Evolutionary conservation across 768 basidiomycete genomes (phyloP).

Genomic region (Leccinum subtestaceum): DNA sequence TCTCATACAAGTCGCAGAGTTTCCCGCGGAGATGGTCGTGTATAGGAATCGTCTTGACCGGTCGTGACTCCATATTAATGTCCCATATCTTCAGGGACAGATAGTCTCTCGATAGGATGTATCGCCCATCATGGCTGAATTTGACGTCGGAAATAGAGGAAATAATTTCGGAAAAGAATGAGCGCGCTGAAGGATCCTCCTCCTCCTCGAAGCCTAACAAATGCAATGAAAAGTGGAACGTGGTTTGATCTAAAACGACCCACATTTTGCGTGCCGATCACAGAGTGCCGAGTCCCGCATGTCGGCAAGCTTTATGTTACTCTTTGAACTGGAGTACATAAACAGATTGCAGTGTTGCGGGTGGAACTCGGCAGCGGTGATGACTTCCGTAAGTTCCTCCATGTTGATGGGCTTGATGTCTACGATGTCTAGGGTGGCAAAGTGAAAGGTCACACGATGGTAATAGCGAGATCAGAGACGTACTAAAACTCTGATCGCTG

Average conservation of each 20-base stretch:
- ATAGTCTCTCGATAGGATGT: slow-evolving; percentile 96
- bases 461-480: slow-evolving; percentile 34
- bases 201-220: slow-evolving; percentile 93
- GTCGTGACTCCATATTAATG: slow-evolving; percentile 96
- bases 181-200: slow-evolving; percentile 94
- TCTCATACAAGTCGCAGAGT: slow-evolving; percentile 98
- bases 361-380: slow-evolving; percentile 99
- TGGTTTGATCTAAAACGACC: slow-evolving; percentile 29
- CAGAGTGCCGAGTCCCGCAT: slow-evolving; percentile 98
- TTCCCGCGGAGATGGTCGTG: slow-evolving; percentile 97
- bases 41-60: slow-evolving; percentile 96
- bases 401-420: slow-evolving; percentile 99
- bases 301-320: slow-evolving; percentile 98
- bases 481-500: slow-evolving; percentile 98
- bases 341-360: slow-evolving; percentile 96
- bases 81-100: slow-evolving; percentile 99
- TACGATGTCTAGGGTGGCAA: slow-evolving; percentile 75
- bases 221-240: slow-evolving; percentile 11
- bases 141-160: slow-evolving; percentile 99
- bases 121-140: slow-evolving; percentile 96
- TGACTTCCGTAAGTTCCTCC: slow-evolving; percentile 99
- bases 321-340: slow-evolving; percentile 99
- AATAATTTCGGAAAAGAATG: slow-evolving; percentile 99
- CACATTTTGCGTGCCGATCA: slow-evolving; percentile 94
- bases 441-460: slow-evolving; percentile 6